A percentile compares a stretch with the other conserved stretches of the same genome.
phyloP scores from a whole-genome alignment of 805 yeast genomes.

The Suhomyces prunicola region DNA sequence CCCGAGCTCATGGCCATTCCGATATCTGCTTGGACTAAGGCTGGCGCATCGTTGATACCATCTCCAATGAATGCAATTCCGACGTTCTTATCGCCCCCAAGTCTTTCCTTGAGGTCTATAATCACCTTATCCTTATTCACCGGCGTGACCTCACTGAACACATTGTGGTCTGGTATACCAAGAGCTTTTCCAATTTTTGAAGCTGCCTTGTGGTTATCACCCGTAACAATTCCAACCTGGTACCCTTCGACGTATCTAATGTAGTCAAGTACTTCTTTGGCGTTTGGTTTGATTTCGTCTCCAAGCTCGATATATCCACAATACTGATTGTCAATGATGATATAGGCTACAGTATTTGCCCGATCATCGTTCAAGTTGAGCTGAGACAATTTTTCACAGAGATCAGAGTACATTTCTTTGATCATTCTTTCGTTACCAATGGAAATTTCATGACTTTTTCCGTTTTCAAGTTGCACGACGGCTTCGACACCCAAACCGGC shows the following conservation, averaged over 20 bases:
- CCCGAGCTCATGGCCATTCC: conserved; percentile 93
- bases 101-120: conserved; percentile 48
- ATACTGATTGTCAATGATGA: conserved; percentile 55
- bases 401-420: conserved; percentile 16
- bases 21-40: conserved; percentile 79
- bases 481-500: conserved; percentile 49
- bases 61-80: conserved; percentile 90
- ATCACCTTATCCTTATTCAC: conserved; percentile 70
- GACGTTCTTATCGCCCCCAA: conserved; percentile 28
- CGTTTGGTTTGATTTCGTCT: conserved; percentile 67
- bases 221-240: conserved; percentile 82
- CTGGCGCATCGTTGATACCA: conserved; percentile 98
- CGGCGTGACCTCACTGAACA: conserved; percentile 77
- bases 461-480: conserved; percentile 27
- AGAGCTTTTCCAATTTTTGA: conserved; percentile 58
- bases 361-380: conserved; percentile 15
- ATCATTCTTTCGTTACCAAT: conserved; percentile 56
- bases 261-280: conserved; percentile 56
- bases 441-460: conserved; percentile 26
- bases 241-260: conserved; percentile 49
- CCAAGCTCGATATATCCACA: conserved; percentile 64
- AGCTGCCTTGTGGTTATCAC: conserved; percentile 72
- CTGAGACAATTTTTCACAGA: conserved; percentile 12
- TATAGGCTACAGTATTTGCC: conserved; percentile 48
- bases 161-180: conserved; percentile 61